Evolutionary conservation across 2,329 filamentous ascomycete species (phyloP), one percentile per base, ranked within the genome.

Genomic region (Alternaria panax): DNA sequence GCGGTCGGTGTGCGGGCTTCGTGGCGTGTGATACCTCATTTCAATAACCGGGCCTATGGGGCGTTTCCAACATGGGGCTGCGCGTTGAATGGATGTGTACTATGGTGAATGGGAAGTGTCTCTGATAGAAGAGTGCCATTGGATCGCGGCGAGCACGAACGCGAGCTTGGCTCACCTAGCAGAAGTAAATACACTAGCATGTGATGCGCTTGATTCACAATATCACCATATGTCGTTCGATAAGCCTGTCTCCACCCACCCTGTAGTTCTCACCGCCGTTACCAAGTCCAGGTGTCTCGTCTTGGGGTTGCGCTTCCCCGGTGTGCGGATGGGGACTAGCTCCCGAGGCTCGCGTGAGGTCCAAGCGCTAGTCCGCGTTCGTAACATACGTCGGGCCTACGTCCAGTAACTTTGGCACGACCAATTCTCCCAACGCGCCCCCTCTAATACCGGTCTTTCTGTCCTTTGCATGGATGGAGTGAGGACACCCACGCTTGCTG

Each of bases 381-480:
- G 65, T 68, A 64, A 68, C 60, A 62, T 68, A 51, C 34, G 54
- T 56, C 45, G 30, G 45, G 38, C 40, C 28, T 41, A 47, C 48
- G 43, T 48, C 55, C 64, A 69, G 57, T 57, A 69, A 60, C 59
- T 66, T 59, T 65, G 48, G 46, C 57, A 50, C 54, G 46, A 50
- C 55, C 66, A 62, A 60, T 60, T 65, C 62, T 45, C 61, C 62
- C 46, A 28, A 54, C 28, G 42, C 53, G 47, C 41, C 46, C 40
- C 40, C 34, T 55, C 54, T 42, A 54, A 7, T 46, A 22, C 40
- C 60, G 43, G 25, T 41, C 56, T 63, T 63, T 65, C 36, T 60
- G 40, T 63, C 68, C 68, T 65, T 69, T 75, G 66, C 70, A 77
- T 78, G 75, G 75, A 74, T 70, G 71, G 60, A 66, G 47, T 61